phyloP scores from a whole-genome alignment of 306 rosid genomes.

The Cucumis melo region DNA sequence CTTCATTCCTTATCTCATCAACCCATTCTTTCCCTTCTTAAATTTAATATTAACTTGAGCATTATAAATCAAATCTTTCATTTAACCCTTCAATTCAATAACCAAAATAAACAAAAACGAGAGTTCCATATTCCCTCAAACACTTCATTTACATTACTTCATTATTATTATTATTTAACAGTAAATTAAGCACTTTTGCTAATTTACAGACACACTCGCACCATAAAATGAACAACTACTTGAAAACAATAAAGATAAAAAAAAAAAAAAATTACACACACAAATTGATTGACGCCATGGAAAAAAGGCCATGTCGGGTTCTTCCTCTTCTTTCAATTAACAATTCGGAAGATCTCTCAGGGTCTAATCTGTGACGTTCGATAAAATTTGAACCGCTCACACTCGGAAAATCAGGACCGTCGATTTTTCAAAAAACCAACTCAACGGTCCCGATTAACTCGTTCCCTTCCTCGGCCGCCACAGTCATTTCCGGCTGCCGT shows the following conservation, averaged over 20 bases:
- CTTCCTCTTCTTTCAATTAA: slow-evolving; percentile 2
- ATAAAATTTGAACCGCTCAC: slow-evolving; percentile 6
- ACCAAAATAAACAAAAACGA: too few relatives aligned
- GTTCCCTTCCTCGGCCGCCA: background rate
- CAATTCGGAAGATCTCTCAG: background rate
- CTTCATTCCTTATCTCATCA: too few relatives aligned
- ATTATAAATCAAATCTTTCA: too few relatives aligned
- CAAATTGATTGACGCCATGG: background rate
- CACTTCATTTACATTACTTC: too few relatives aligned
- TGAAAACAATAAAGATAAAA: background rate
- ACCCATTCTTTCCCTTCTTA: too few relatives aligned
- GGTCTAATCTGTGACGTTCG: slow-evolving; percentile 1
- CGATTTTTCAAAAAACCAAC: background rate
- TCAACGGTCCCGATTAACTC: background rate
- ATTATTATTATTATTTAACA: background rate
- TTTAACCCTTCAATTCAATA: too few relatives aligned
- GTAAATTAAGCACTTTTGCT: background rate
- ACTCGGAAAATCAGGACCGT: background rate
- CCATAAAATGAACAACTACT: background rate
- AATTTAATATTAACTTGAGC: too few relatives aligned
- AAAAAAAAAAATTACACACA: background rate
- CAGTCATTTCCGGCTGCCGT: slow-evolving; percentile 3
- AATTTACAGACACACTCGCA: background rate
- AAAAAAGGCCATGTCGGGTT: background rate
- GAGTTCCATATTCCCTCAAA: too few relatives aligned